phyloP scores from a whole-genome alignment of 805 yeast genomes.

The Candida germanica region DNA sequence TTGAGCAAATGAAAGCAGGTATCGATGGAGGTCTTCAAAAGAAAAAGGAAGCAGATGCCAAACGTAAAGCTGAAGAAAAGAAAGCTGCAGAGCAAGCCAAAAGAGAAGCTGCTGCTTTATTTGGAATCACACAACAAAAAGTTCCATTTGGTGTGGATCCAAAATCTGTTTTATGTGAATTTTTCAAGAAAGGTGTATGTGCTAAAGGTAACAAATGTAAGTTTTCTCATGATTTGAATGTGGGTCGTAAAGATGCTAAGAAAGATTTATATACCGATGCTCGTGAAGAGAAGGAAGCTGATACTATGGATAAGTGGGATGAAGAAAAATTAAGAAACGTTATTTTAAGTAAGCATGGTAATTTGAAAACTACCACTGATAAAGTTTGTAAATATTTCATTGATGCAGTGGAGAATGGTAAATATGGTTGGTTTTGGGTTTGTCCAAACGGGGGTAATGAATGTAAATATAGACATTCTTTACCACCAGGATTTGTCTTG shows the following conservation, averaged over 20 bases:
- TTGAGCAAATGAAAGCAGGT: constrained; percentile 39
- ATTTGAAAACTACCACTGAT: constrained; percentile 90
- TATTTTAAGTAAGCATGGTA: constrained; percentile 88
- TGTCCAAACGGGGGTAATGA: constrained; percentile 93
- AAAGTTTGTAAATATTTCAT: constrained; percentile 91
- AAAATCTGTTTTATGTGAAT: constrained; percentile 85
- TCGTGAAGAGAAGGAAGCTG: constrained; percentile 66
- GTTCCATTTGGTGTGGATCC: constrained; percentile 98
- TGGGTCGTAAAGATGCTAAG: constrained; percentile 86
- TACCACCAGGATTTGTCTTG: constrained; percentile 95
- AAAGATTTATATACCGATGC: constrained; percentile 91
- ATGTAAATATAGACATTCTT: constrained; percentile 91
- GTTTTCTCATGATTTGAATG: constrained; percentile 82
- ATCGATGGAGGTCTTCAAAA: constrained; percentile 52
- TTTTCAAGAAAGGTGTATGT: constrained; percentile 85
- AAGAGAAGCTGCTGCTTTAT: constrained; percentile 77
- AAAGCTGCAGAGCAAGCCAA: constrained; percentile 89
- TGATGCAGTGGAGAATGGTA: constrained; percentile 95
- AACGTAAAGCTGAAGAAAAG: constrained; percentile 70
- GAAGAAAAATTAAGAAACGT: constrained; percentile 90
- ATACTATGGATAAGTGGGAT: constrained; percentile 96
- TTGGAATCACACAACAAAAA: constrained; percentile 72
- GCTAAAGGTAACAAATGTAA: constrained; percentile 83
- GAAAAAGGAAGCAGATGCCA: constrained; percentile 72
- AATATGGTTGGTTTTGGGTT: constrained; percentile 98